Conservation (phyloP, 441 rosid species). For the Erodium trifolium region DNA sequence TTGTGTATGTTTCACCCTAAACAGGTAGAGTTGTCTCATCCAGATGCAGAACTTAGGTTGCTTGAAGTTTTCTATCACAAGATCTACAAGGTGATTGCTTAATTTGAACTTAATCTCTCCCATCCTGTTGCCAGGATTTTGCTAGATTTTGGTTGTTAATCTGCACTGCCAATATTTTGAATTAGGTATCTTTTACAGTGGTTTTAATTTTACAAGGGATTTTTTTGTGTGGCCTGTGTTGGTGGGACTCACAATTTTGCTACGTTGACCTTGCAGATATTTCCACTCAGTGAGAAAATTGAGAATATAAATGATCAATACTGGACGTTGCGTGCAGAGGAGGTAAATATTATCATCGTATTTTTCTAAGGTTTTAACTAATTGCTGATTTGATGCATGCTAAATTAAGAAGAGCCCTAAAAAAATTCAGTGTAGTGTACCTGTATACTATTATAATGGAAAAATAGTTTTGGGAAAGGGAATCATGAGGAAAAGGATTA, state of each 20-base stretch:
- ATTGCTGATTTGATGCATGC: background rate
- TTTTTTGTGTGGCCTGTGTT: background rate
- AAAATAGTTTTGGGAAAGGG: background rate
- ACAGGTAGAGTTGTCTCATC: slow-evolving; percentile 87
- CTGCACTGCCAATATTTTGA: background rate
- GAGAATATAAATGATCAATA: slow-evolving; percentile 98
- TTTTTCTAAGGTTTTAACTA: background rate
- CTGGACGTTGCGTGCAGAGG: slow-evolving; percentile 97
- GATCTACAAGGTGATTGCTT: slow-evolving; percentile 70
- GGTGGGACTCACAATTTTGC: slow-evolving; percentile 2
- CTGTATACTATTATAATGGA: background rate
- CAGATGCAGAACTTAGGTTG: slow-evolving; percentile 81
- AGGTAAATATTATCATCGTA: slow-evolving; percentile 36
- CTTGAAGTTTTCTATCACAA: slow-evolving; percentile 91
- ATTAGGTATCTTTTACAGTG: too few relatives aligned
- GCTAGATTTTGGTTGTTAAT: background rate
- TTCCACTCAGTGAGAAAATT: slow-evolving; percentile 68
- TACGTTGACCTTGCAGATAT: slow-evolving; percentile 48
- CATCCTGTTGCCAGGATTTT: background rate
- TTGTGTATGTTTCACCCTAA: slow-evolving; percentile 12
- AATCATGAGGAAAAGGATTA: background rate
- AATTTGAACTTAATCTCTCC: background rate
- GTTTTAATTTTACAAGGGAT: too few relatives aligned
- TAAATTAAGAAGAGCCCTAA: background rate
- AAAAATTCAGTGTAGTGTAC: background rate